Evolutionary conservation across 2,329 filamentous ascomycete genomes (phyloP), one percentile per base, ranked within the genome.

Genomic region (Alternaria rosae): DNA sequence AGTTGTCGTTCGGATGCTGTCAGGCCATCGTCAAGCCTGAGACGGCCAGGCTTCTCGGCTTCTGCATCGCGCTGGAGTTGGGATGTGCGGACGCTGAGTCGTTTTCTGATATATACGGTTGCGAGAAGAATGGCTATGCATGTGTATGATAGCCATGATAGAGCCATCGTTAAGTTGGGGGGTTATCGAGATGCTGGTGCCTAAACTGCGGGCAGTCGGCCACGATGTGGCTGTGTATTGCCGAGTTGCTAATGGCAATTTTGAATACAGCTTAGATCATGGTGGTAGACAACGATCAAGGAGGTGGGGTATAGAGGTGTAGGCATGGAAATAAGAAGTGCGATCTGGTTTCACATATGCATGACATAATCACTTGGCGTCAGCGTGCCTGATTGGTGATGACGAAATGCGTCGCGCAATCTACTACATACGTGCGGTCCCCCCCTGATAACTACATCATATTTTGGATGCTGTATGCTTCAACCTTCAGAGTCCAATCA

Each of bases 1-100:
- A 71, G 52, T 25, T 50, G 69, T 4, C 55, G 57, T 8, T 57
- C 61, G 12, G 59, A 35, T 17, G 62, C 53, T 42, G 65, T 66
- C 1, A 64, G 48, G 15, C 23, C 54, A 28, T 62, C 53, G 5
- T 62, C 32, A 13, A 62, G 25, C 10, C 48, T 44, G 6, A 43
- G 15, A 21, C 45, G 45, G 8, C 44, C 52, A 4, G 53, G 59
- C 44, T 66, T 67, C 23, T 67, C 62, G 13, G 52, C 58, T 53
- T 65, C 61, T 3, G 51, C 54, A 23, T 64, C 54, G 32, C 58
- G 54, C 12, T 59, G 59, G 3, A 54, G 10, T n/a, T 67, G 60
- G 10, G 69, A 70, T 12, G 54, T 54, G 25, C 47, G 56, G 6
- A 53, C 35, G 6, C 62, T 54, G 4, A 68, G 25, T 6, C 48